phyloP scores from a whole-genome alignment of 2,329 filamentous ascomycete species.

The Claviceps africana region DNA sequence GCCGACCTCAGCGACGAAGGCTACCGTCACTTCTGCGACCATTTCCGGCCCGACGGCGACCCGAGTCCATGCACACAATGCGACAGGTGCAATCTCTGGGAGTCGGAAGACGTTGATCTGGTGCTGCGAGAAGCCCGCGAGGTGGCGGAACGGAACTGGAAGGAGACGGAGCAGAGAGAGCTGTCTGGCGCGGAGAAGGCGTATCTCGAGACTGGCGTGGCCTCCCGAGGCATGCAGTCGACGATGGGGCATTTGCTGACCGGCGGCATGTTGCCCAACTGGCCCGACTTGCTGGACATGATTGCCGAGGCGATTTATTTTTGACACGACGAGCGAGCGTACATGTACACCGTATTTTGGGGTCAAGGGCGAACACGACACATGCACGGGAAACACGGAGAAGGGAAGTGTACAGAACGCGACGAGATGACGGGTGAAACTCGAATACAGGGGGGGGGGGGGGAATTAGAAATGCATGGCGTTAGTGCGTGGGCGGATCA shows the following conservation, averaged over 20 bases:
- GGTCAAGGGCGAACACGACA: background rate
- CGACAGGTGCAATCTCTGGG: constrained; percentile 65
- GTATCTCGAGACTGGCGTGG: constrained; percentile 42
- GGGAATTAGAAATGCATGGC: too few species aligned
- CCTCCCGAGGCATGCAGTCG: constrained; percentile 11
- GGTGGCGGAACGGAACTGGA: constrained; percentile 60
- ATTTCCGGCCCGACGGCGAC: constrained; percentile 74
- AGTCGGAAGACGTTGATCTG: constrained; percentile 58
- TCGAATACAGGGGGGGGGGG: too few species aligned
- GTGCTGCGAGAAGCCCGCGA: constrained; percentile 55
- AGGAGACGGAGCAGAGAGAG: constrained; percentile 45
- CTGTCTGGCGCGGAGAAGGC: constrained; percentile 40
- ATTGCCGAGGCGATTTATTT: constrained; percentile 22
- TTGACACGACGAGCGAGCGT: background rate
- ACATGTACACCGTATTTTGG: background rate
- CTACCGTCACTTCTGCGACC: constrained; percentile 90
- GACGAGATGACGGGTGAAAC: too few species aligned
- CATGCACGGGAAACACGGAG: background rate
- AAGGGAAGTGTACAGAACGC: background rate
- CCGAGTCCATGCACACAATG: constrained; percentile 61
- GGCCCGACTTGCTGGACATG: constrained; percentile 31
- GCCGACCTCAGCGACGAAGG: constrained; percentile 60
- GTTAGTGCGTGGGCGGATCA: too few species aligned
- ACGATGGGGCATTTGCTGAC: constrained; percentile 20
- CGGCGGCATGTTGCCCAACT: constrained; percentile 21